phyloP scores from a whole-genome alignment of 2,329 filamentous ascomycete species.

The Botrytis aclada region DNA sequence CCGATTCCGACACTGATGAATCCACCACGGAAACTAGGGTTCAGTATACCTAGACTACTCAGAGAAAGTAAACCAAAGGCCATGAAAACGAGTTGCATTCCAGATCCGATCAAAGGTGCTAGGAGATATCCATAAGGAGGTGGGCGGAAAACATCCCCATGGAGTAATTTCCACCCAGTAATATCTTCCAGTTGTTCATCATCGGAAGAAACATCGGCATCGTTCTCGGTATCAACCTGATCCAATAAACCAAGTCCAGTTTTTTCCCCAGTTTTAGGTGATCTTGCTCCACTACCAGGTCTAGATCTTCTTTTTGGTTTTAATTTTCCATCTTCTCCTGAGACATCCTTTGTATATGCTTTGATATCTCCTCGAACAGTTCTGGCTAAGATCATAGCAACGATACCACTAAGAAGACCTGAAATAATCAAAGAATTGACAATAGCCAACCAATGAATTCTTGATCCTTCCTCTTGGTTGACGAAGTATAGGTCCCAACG shows the following conservation, averaged over 20 bases:
- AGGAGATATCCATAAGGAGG: constrained; percentile 69
- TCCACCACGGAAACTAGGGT: constrained; percentile 85
- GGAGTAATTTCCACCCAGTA: constrained; percentile 83
- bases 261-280: constrained; percentile 51
- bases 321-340: constrained; percentile 63
- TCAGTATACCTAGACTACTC: constrained; percentile 73
- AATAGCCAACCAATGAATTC: constrained; percentile 85
- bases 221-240: constrained; percentile 52
- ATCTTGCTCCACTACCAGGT: constrained; percentile 41
- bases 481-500: constrained; percentile 90
- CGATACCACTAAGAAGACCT: constrained; percentile 71
- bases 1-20: constrained; percentile 82
- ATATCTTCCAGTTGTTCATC: constrained; percentile 75
- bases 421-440: constrained; percentile 84
- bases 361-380: constrained; percentile 79
- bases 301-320: constrained; percentile 50
- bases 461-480: constrained; percentile 76
- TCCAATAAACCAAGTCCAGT: constrained; percentile 56
- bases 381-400: constrained; percentile 75
- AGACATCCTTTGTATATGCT: constrained; percentile 59
- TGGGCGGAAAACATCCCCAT: constrained; percentile 81
- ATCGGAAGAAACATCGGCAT: constrained; percentile 57
- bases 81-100: constrained; percentile 85
- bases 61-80: constrained; percentile 67
- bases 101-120: constrained; percentile 78